Evolutionary conservation across 345 rosid species (phyloP), one percentile per base, ranked within the genome.

Genomic region (Balakata baccata): DNA sequence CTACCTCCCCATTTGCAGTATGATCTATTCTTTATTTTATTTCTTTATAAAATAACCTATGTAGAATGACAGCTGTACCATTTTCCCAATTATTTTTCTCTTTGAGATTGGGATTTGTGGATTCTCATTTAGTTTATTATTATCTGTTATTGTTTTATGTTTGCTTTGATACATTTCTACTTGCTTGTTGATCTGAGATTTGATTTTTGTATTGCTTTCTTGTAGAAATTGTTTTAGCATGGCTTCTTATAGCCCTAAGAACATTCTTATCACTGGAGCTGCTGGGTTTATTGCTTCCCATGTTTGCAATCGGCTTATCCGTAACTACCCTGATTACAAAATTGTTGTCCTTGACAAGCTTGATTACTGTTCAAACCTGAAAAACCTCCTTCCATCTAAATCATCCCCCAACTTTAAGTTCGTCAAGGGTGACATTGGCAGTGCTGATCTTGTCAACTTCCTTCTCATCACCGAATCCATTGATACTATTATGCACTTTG

Each of bases 401-500:
- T 72, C 86, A 5, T 92, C 89, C 7, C 85, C 96, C 0, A 90
- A 89, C 77, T 90, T 92, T 80, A 92, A 92, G 89, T 89, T 86
- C 63, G 89, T 89, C 11, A 92, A 92, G 86, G 96, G 96, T 47
- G 94, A 92, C 64, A 86, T 92, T 11, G 94, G 87, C 37, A 90
- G 98, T 79, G 98, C 94, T 70, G 98, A 92, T 25, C 88, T 92
- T 54, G 98, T 92, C 53, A 92, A 92, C 82, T 89, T 86, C 83
- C 92, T 92, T 20, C 94, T 90, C 50, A 87, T 92, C 81, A 90
- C 97, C 0, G 97, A 92, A 80, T 84, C 86, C 46, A 92, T 92
- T 7, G 97, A 92, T 77, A 92, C 97, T 1, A 92, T 92, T 50
- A 92, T 92, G 97, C 97, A 92, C 78, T 92, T 92, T 61, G 98